Base-by-base conservation (phyloP, 2,329 filamentous ascomycete species). In the Ceratocystis papillata region DNA sequence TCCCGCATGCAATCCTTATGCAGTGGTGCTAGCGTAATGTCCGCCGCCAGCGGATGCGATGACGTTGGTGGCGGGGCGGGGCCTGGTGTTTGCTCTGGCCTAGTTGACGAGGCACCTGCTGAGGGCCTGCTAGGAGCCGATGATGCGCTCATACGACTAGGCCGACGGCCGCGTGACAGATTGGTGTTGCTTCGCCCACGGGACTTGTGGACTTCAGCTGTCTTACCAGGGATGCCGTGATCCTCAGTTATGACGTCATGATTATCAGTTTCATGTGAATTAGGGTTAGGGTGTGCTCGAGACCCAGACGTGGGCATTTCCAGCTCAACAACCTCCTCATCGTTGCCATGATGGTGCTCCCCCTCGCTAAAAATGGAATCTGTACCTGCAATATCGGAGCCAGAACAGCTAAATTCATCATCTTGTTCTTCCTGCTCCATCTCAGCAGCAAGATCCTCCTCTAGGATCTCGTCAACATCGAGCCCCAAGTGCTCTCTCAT, bases 401-500 rank as follows among this genome's bases (percentile, higher is more conserved):
- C 28, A n/a, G 55, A 59, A 3, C 22, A 28, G 17, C 15, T 37
- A 12, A 59, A n/a, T 10, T 59, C 28, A 3, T 80, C 79, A 4
- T 80, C 79, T 41, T 66, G 63, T n/a, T 44, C 64, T 63, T 80
- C 80, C 15, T 80, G 78, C 70, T 87, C 85, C 62, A 84, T 75
- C 71, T 91, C 87, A 33, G 83, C 83, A 70, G 84, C 81, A 63
- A 87, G 81, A 70, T 91, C 87, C 68, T 93, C 85, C 72, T 94
- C 90, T 72, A 89, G 84, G 68, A 96, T 87, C 72, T 90, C 89
- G 74, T 99, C 94, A 3, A 96, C 90, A 72, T 97, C 92, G 48
- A 97, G 79, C n/a, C 94, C 94, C 37, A 99, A 80, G 77, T 99
- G 94, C 76, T 99, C 94, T 69, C 93, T 84, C 94, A 97, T 97